Percentiles rank a stretch among this genome's conserved stretches.
phyloP scores from a whole-genome alignment of 164 flowering plant species.

The Brasenia schreberi region DNA sequence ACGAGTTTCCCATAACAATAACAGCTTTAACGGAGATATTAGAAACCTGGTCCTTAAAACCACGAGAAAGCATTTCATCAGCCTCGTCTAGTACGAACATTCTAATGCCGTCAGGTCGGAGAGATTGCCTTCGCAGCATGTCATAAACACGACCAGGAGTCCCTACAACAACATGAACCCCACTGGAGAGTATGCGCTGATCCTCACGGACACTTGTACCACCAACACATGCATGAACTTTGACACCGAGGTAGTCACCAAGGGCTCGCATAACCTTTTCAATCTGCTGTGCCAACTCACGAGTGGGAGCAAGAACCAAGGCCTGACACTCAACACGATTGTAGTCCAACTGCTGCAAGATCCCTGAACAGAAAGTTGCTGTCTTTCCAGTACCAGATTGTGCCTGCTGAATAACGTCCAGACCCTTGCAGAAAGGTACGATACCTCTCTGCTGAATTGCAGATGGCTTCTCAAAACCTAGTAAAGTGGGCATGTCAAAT shows the following conservation, averaged over 20 bases:
- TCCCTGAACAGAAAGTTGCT: slow-evolving; percentile 61
- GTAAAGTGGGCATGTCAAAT: not conserved
- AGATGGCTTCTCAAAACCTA: slow-evolving; percentile 71
- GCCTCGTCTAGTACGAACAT: slow-evolving; percentile 61
- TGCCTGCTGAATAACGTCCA: slow-evolving; percentile 66
- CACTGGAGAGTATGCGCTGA: slow-evolving; percentile 34
- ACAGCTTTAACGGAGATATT: too few species aligned
- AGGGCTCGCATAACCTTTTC: slow-evolving; percentile 72
- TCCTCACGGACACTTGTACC: slow-evolving; percentile 60
- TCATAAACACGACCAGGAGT: slow-evolving; percentile 64
- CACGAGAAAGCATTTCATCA: slow-evolving; percentile 62
- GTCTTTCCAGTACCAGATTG: slow-evolving; percentile 73
- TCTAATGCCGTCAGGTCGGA: slow-evolving; percentile 36
- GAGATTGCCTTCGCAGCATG: slow-evolving; percentile 45
- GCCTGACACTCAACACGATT: slow-evolving; percentile 40
- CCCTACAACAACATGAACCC: slow-evolving; percentile 62
- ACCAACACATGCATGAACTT: slow-evolving; percentile 70
- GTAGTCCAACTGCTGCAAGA: slow-evolving; percentile 52
- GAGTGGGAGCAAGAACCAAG: slow-evolving; percentile 57
- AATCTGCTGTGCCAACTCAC: slow-evolving; percentile 67
- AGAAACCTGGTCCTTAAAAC: slow-evolving; percentile 54
- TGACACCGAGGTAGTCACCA: slow-evolving; percentile 58
- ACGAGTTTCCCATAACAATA: too few species aligned
- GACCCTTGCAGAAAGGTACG: slow-evolving; percentile 63
- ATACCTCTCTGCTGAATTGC: slow-evolving; percentile 71